A percentile compares a stretch with the other conserved stretches of the same genome.
phyloP scores from a whole-genome alignment of 2,329 filamentous ascomycete genomes.

The Colletotrichum cereale region DNA sequence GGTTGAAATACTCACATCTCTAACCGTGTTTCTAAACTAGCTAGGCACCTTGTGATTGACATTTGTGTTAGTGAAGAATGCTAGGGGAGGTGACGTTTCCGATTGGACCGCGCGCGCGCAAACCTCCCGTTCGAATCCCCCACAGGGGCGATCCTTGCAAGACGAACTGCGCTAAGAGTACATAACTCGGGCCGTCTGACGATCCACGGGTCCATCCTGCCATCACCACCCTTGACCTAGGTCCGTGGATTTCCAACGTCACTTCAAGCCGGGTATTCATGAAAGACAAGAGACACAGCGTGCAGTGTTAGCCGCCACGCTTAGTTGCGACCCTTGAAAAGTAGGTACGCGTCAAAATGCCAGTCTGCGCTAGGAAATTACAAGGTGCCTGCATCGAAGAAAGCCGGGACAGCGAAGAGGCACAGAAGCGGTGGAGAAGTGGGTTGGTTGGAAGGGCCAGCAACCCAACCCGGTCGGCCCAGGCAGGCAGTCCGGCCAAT shows the following conservation, averaged over 20 bases:
- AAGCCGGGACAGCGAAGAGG: neutral
- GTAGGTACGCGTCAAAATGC: neutral
- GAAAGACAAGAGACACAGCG: neutral
- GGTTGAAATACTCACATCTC: no score
- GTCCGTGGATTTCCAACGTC: neutral
- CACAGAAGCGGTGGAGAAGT: neutral
- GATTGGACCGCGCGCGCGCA: neutral
- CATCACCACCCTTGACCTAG: neutral
- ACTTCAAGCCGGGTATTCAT: neutral
- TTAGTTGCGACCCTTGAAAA: neutral
- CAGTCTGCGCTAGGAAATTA: neutral
- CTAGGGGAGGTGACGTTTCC: neutral
- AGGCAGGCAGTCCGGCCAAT: neutral
- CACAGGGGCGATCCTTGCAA: neutral
- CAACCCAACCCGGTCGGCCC: no score
- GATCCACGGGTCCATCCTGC: conserved; percentile 5
- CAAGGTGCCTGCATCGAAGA: neutral
- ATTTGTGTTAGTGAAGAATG: neutral
- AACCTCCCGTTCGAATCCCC: neutral
- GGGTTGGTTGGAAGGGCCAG: neutral
- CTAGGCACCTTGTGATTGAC: neutral
- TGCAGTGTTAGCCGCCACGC: neutral
- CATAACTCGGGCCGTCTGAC: neutral
- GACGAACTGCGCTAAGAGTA: neutral
- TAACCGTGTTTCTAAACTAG: no score